Conservation (phyloP, 495 filamentous ascomycete genomes). For the Staphylotrichum longicolle region DNA sequence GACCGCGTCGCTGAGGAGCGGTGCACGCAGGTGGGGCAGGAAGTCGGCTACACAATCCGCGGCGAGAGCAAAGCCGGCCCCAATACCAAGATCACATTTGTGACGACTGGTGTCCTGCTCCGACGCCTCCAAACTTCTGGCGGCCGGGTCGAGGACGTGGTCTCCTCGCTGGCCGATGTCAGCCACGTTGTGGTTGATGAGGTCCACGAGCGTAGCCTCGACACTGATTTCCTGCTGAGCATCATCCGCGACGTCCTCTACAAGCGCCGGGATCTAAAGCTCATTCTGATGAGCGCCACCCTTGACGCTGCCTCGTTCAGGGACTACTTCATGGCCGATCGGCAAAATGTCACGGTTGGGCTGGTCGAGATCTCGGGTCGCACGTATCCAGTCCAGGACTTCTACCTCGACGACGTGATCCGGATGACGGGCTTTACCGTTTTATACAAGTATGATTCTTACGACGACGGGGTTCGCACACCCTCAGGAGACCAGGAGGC, state of each 20-base stretch:
- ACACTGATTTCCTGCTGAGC: slow-evolving; percentile 91
- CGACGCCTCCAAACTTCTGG: slow-evolving; percentile 84
- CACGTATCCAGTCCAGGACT: slow-evolving; percentile 86
- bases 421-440: slow-evolving; percentile 69
- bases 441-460: slow-evolving; percentile 38
- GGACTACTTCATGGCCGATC: slow-evolving; percentile 70
- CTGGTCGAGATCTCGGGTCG: slow-evolving; percentile 82
- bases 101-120: slow-evolving; percentile 95
- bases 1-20: slow-evolving; percentile 94
- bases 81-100: slow-evolving; percentile 86
- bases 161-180: slow-evolving; percentile 77
- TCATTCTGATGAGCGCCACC: slow-evolving; percentile 97
- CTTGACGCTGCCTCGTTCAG: slow-evolving; percentile 86
- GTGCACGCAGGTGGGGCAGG: slow-evolving; percentile 74
- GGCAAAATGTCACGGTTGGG: slow-evolving; percentile 58
- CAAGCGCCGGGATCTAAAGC: slow-evolving; percentile 75
- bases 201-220: slow-evolving; percentile 92
- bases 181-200: slow-evolving; percentile 96
- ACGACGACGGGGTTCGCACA: slow-evolving; percentile 38
- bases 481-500: slow-evolving; percentile 30
- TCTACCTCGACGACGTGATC: slow-evolving; percentile 87
- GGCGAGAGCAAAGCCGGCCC: slow-evolving; percentile 71
- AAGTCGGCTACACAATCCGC: slow-evolving; percentile 92
- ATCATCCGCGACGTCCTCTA: slow-evolving; percentile 81
- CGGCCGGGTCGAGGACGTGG: slow-evolving; percentile 70